phyloP scores from a whole-genome alignment of 371 early-diverging fungal species.

The Dipsacomyces acuminosporus region DNA sequence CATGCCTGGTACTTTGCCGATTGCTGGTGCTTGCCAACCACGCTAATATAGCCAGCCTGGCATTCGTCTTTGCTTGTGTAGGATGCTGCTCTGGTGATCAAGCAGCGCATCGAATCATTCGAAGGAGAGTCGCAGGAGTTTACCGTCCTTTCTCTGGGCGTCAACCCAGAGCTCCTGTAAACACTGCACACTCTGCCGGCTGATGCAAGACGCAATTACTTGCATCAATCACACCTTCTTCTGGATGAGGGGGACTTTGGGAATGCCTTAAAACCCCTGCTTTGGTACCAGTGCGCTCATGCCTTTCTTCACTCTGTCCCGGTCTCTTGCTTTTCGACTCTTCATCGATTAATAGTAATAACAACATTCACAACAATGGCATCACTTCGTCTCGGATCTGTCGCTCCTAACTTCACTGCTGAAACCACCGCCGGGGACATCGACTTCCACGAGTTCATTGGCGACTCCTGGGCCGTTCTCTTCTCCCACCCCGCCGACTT shows the following conservation, averaged over 20 bases:
- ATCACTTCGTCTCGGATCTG: slow-evolving; percentile 57
- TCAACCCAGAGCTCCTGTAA: slow-evolving; percentile 1
- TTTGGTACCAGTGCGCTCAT: too few species aligned
- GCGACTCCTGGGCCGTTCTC: slow-evolving; percentile 82
- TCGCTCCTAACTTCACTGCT: slow-evolving; percentile 75
- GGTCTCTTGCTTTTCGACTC: background rate
- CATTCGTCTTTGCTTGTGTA: slow-evolving; percentile 31
- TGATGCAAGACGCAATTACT: too few species aligned
- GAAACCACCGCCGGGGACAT: slow-evolving; percentile 82
- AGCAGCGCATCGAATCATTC: slow-evolving; percentile 57
- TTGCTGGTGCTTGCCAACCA: background rate
- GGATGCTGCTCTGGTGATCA: slow-evolving; percentile 63
- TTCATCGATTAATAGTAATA: background rate
- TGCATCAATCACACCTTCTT: too few species aligned
- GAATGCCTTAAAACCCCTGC: too few species aligned
- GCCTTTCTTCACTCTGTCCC: too few species aligned
- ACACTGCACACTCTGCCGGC: background rate
- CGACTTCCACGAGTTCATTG: slow-evolving; percentile 84
- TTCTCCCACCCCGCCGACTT: slow-evolving; percentile 97
- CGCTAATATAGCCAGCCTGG: too few species aligned
- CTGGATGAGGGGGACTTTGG: too few species aligned
- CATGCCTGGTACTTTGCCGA: background rate
- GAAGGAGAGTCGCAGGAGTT: slow-evolving; percentile 8
- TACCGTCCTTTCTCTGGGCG: slow-evolving; percentile 28
- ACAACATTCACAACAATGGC: slow-evolving; percentile 39